Evolutionary conservation across 2,329 filamentous ascomycete genomes (phyloP).

Genomic region (Pyrenophora tritici-repentis): DNA sequence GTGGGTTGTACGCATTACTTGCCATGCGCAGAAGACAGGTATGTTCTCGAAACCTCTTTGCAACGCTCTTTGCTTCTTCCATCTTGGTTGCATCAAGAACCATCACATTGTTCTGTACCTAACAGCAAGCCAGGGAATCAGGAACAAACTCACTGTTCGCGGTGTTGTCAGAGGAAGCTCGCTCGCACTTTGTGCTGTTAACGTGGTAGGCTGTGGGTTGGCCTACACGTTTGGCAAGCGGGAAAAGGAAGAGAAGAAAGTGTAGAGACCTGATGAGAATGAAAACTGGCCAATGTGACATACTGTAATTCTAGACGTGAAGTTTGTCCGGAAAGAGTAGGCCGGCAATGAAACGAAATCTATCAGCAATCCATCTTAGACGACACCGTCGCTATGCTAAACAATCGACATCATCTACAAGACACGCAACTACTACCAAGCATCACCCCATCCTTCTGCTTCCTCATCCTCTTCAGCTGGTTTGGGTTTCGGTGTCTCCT

Average conservation of each 20-base stretch:
- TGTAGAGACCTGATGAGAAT: neutral
- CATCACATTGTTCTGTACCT: neutral
- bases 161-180: slow-evolving; percentile 59
- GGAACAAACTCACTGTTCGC: slow-evolving; percentile 55
- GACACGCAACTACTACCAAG: slow-evolving; percentile 33
- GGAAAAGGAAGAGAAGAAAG: slow-evolving; percentile 40
- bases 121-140: slow-evolving; percentile 41
- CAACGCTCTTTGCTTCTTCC: too few species aligned
- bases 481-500: slow-evolving; percentile 46
- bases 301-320: slow-evolving; percentile 6
- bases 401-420: slow-evolving; percentile 2
- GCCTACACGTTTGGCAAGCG: slow-evolving; percentile 58
- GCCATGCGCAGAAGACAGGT: slow-evolving; percentile 62
- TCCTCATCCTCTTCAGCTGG: slow-evolving; percentile 50
- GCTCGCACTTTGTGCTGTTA: slow-evolving; percentile 56
- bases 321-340: neutral
- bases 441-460: slow-evolving; percentile 48
- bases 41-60: slow-evolving; percentile 6
- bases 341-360: neutral
- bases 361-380: slow-evolving; percentile 2
- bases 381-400: slow-evolving; percentile 19
- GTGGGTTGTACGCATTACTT: slow-evolving; percentile 66
- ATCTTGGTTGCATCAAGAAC: neutral
- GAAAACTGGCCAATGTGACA: slow-evolving; percentile 3
- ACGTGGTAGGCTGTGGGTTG: slow-evolving; percentile 57